A percentile compares a stretch with the other conserved stretches of the same genome.
phyloP scores from a whole-genome alignment of 306 rosid genomes.

The Hylodesmum podocarpum region DNA sequence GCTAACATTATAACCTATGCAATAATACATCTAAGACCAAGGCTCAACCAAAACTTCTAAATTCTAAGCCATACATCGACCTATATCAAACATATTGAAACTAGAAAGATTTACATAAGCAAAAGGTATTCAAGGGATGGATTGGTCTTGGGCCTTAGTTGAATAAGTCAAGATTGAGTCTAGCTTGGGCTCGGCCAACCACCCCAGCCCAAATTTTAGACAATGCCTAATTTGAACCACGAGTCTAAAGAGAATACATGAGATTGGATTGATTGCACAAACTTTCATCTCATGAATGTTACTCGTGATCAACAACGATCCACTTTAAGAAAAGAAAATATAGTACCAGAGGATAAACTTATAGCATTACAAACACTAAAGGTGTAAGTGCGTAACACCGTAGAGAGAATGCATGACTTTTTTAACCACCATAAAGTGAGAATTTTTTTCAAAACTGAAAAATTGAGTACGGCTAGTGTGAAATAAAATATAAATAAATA shows the following conservation, averaged over 20 bases:
- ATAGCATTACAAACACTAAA: not conserved
- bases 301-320: not conserved
- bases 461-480: not conserved
- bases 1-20: conserved; percentile 99
- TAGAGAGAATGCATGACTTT: not conserved
- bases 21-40: conserved; percentile 28
- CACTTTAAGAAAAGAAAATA: not conserved
- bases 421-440: not conserved
- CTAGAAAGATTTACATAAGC: not conserved
- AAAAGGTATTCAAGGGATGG: not conserved
- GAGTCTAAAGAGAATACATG: not conserved
- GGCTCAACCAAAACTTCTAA: conserved; percentile 16
- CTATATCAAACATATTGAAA: not conserved
- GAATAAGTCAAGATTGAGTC: not conserved
- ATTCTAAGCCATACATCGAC: not conserved
- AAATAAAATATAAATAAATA: not conserved
- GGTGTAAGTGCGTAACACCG: too few relatives aligned
- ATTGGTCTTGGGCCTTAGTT: not conserved
- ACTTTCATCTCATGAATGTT: not conserved
- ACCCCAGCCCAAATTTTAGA: not conserved
- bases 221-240: not conserved
- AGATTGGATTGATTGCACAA: not conserved
- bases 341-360: not conserved
- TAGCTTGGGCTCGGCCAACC: not conserved
- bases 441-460: not conserved